Base-by-base conservation (phyloP, 768 basidiomycete species). In the Wakefieldia striispora region DNA sequence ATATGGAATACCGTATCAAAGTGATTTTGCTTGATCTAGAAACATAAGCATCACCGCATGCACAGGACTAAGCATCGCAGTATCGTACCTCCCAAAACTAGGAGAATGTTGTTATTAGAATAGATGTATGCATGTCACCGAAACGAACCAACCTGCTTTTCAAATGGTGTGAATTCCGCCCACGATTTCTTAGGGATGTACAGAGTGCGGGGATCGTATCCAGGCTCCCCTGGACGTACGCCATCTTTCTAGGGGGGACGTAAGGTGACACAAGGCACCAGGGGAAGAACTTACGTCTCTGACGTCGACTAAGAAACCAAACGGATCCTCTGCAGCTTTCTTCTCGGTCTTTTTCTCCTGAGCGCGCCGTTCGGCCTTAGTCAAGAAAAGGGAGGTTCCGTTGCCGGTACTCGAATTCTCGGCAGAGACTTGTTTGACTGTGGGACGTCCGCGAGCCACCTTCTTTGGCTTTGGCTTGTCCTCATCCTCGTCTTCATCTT, bases 1-100 rank as follows among this genome's bases (percentile, higher is more conserved):
- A 44, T 17, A 37, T 5, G 57, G 66, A 54, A 11, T 59, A 89
- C 88, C 16, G 97, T 99, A 69, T 99, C 97, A 64, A 83, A 97
- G 64, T 98, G 94, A 61, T 94, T 87, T 69, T 95, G 92, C 66
- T 97, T 99, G 75, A 99, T 99, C 78, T 92, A 68, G 74, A 10
- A 36, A 47, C n/a, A 39, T 24, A n/a, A 49, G 63, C 45, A 20
- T 51, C 36, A 45, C 43, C 10, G 34, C 7, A 21, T 36, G 19
- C 6, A 34, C 31, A 40, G 19, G 43, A 43, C 34, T 20, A 13
- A 27, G 35, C 2, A 49, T 42, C 39, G 10, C 41, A 23, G 39
- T 16, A 12, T 70, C 81, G 34, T 62, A 81, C 82, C 79, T 86
- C 84, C 84, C 84, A 86, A 52, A 90, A 90, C 81, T 91, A 61